A percentile compares a stretch with the other conserved stretches of the same genome.
Evolutionary conservation across 2,329 filamentous ascomycete genomes (phyloP).

Genomic region (Mycogone perniciosa): DNA sequence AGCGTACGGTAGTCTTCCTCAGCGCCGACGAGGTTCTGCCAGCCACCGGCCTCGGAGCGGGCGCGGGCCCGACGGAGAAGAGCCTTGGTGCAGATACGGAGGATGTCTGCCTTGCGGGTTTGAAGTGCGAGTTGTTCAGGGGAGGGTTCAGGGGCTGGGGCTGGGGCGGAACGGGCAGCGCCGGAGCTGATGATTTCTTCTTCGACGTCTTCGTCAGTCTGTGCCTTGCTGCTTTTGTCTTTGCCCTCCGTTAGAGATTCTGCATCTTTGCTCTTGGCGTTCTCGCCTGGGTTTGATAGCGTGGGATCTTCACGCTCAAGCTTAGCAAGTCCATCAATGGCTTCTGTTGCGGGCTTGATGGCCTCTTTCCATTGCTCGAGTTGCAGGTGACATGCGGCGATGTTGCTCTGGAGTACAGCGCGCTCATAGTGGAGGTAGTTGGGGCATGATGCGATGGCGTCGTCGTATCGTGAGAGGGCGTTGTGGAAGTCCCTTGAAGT

Average conservation of each 20-base stretch:
- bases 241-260: conserved; percentile 35
- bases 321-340: conserved; percentile 65
- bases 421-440: conserved; percentile 83
- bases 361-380: conserved; percentile 80
- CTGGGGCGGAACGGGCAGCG: conserved; percentile 44
- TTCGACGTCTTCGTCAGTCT: conserved; percentile 41
- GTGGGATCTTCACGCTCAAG: conserved; percentile 39
- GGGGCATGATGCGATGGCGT: conserved; percentile 71
- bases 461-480: conserved; percentile 77
- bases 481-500: conserved; percentile 62
- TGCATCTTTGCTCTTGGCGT: conserved; percentile 9
- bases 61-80: conserved; percentile 74
- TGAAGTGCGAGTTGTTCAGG: conserved; percentile 15
- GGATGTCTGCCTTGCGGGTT: conserved; percentile 51
- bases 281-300: conserved; percentile 13
- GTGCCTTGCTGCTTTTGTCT: conserved; percentile 25
- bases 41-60: conserved; percentile 63
- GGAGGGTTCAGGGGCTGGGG: conserved; percentile 15
- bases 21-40: conserved; percentile 73
- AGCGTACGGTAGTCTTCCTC: conserved; percentile 73
- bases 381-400: conserved; percentile 83
- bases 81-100: conserved; percentile 74
- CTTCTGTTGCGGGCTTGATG: conserved; percentile 63
- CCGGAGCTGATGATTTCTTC: conserved; percentile 56
- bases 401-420: conserved; percentile 81